phyloP scores from a whole-genome alignment of 768 basidiomycete species.

The Leucocoprinus sp. region DNA sequence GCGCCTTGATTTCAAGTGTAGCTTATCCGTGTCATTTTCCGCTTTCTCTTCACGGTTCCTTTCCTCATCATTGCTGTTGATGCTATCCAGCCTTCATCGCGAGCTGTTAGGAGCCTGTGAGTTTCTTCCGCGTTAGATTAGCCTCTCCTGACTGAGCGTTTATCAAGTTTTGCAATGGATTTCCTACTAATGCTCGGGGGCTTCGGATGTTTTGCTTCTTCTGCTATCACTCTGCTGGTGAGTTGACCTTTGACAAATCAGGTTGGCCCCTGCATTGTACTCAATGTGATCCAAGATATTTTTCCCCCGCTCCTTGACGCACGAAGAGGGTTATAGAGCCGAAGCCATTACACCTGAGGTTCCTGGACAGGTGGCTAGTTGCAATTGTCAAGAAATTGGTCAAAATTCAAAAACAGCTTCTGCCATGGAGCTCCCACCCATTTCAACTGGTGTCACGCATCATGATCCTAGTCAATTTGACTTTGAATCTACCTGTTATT shows the following conservation, averaged over 20 bases:
- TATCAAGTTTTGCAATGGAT: slow-evolving; percentile 55
- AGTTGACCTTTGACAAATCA: slow-evolving; percentile 17
- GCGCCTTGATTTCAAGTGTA: slow-evolving; percentile 19
- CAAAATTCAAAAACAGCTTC: slow-evolving; percentile 13
- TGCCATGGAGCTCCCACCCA: slow-evolving; percentile 4
- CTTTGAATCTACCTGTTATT: neutral
- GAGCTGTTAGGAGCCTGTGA: slow-evolving; percentile 48
- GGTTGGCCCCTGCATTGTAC: neutral
- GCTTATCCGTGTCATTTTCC: slow-evolving; percentile 66
- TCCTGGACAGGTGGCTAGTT: slow-evolving; percentile 21
- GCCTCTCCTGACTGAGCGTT: neutral
- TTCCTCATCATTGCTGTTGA: slow-evolving; percentile 62
- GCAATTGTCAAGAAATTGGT: slow-evolving; percentile 20
- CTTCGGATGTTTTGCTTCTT: slow-evolving; percentile 72
- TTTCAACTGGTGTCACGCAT: slow-evolving; percentile 16
- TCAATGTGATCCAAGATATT: slow-evolving; percentile 42
- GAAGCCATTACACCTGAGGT: slow-evolving; percentile 24
- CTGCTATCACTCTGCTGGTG: slow-evolving; percentile 73
- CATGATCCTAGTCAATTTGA: slow-evolving; percentile 16
- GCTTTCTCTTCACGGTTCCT: slow-evolving; percentile 67
- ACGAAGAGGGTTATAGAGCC: slow-evolving; percentile 54
- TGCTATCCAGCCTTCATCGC: slow-evolving; percentile 41
- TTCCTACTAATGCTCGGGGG: slow-evolving; percentile 64
- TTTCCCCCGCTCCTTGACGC: slow-evolving; percentile 67
- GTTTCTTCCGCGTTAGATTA: slow-evolving; percentile 21